Base-by-base conservation (phyloP, 2,329 filamentous ascomycete species). In the Ceratocystis lukuohia region DNA sequence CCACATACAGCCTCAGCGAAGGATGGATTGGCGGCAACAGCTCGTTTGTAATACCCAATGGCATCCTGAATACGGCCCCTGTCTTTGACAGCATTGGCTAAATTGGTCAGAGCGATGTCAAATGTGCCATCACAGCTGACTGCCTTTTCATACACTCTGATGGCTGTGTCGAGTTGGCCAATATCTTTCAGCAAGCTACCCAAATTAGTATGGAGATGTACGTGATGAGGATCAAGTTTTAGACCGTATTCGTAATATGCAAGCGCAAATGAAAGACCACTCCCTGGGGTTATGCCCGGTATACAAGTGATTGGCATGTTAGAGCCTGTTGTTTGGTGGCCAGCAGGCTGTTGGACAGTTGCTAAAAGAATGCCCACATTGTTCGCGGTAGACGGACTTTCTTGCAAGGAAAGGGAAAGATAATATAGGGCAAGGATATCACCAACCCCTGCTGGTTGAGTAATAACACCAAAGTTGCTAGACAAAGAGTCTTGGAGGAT, bases 1-100 rank as follows among this genome's bases (percentile, higher is more conserved):
- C 94, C 94, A 74, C 94, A 99, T 0, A 99, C 93, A 5, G 94
- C 94, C 76, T 99, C 94, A 0, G 94, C 91, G 76, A 99, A 99
- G 44, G 96, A 88, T 0, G 94, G 93, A 71, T 94, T 99, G n/a
- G 92, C 86, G 44, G 83, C 82, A 8, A 99, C 93, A 48, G 94
- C 94, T 69, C 92, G 85, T 72, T 85, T 89, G 77, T 99, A 99
- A 74, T 95, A 97, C 30, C 79, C 78, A 68, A 99, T 97, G 1
- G 94, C 94, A 73, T 99, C 94, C 66, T 86, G 88, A 70, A 97
- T 90, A 56, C 89, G 85, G 1, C 94, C 94, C 71, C 95, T 91
- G 74, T 99, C 94, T 75, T 99, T 99, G 70, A 99, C 92, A 7
- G 94, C 94, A 74, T 99, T 99, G 66, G 94, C 94, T 25, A 99